phyloP scores from a whole-genome alignment of 108 stramenopile species.

The Phaeodactylum tricornutum region DNA sequence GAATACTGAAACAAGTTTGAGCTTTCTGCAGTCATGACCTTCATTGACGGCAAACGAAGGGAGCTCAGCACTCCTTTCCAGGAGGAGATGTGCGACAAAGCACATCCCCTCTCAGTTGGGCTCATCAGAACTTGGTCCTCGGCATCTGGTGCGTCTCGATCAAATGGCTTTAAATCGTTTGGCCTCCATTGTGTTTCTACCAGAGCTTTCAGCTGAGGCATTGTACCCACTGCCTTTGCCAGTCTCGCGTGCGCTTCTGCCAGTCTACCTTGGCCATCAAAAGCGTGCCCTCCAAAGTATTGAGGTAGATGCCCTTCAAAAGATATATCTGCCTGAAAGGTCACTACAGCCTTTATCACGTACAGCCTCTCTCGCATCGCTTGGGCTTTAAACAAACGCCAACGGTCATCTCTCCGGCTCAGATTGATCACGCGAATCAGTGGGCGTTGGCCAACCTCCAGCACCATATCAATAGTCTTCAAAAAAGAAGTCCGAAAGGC shows the following conservation, averaged over 20 bases:
- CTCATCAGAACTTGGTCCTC: constrained; percentile 34
- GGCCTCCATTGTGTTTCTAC: constrained; percentile 61
- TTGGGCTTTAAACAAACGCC: constrained; percentile 39
- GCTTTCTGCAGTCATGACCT: too few relatives aligned
- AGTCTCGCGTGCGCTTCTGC: constrained; percentile 27
- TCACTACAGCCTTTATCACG: constrained; percentile 37
- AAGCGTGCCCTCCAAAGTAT: constrained; percentile 46
- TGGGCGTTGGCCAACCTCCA: constrained; percentile 24
- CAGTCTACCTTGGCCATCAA: constrained; percentile 46
- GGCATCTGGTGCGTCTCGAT: constrained; percentile 44
- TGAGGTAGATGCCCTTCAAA: background rate
- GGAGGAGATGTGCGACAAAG: constrained; percentile 58
- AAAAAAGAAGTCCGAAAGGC: too few relatives aligned
- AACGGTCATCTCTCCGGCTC: constrained; percentile 49
- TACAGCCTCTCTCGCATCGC: constrained; percentile 38
- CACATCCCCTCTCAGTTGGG: constrained; percentile 54
- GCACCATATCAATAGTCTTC: too few relatives aligned
- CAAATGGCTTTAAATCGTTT: constrained; percentile 62
- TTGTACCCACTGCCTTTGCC: constrained; percentile 14
- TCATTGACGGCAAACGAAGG: background rate
- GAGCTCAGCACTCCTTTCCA: constrained; percentile 45
- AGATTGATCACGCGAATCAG: constrained; percentile 59
- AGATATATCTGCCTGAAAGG: constrained; percentile 5
- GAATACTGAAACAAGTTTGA: constrained; percentile 6
- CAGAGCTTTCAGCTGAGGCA: constrained; percentile 20